Evolutionary conservation across 116 monocot genomes (phyloP).

Genomic region (Papilionanthe hybrid): DNA sequence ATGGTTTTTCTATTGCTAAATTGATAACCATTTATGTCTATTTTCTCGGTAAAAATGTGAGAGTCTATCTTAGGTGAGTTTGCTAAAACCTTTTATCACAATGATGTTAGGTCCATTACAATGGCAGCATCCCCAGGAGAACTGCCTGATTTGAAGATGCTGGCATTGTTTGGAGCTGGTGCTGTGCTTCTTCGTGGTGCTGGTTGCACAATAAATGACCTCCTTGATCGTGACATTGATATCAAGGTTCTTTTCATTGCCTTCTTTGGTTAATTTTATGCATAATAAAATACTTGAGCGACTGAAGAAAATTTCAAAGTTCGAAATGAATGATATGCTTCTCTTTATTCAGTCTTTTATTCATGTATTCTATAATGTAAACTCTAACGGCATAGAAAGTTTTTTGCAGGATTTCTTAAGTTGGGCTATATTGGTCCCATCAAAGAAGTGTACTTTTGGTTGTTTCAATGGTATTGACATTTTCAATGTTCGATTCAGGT

Average conservation of each 20-base stretch:
- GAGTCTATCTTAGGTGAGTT: not conserved
- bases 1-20: not conserved
- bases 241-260: slow-evolving; percentile 46
- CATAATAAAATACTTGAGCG: not conserved
- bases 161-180: slow-evolving; percentile 86
- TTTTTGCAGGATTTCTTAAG: not conserved
- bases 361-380: not conserved
- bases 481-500: not conserved
- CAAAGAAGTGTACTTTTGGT: not conserved
- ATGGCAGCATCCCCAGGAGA: slow-evolving; percentile 69
- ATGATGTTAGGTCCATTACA: slow-evolving; percentile 73
- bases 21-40: not conserved
- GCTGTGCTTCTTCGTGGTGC: slow-evolving; percentile 92
- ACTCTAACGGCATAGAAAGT: not conserved
- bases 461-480: not conserved
- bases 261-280: not conserved
- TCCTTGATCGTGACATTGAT: slow-evolving; percentile 93
- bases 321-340: not conserved
- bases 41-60: not conserved
- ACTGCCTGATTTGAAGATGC: slow-evolving; percentile 84
- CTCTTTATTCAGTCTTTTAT: not conserved
- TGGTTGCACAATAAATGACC: slow-evolving; percentile 95
- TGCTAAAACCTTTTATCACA: not conserved
- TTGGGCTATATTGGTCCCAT: not conserved
- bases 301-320: not conserved